Evolutionary conservation across 192 early-diverging fungal genomes (phyloP).

Genomic region (Podila epicladia): DNA sequence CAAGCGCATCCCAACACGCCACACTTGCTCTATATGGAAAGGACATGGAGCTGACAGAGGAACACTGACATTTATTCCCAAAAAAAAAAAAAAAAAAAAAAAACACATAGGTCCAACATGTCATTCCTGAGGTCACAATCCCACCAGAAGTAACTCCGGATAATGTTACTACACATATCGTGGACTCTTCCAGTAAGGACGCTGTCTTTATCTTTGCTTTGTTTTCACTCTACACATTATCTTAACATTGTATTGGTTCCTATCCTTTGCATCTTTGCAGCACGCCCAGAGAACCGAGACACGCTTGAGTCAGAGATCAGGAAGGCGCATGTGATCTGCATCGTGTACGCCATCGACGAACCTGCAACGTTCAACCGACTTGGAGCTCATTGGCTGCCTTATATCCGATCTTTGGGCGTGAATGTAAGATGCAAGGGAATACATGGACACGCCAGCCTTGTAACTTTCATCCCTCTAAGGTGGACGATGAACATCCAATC

Average conservation of each 20-base stretch:
- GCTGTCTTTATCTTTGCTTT: background rate
- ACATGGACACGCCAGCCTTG: background rate
- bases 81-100: no score
- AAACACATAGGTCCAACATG: constrained; percentile 85
- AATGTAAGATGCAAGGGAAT: constrained; percentile 69
- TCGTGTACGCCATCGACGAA: constrained; percentile 94
- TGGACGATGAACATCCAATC: background rate
- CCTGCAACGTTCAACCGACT: constrained; percentile 87
- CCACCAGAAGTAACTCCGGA: constrained; percentile 98
- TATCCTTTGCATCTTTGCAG: constrained; percentile 52
- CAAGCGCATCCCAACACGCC: background rate
- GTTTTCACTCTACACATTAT: background rate
- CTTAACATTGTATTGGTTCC: background rate
- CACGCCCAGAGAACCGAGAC: constrained; percentile 88
- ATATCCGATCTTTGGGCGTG: constrained; percentile 89
- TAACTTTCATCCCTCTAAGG: background rate
- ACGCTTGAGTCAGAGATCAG: constrained; percentile 92
- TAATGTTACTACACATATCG: constrained; percentile 96
- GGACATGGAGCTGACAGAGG: no score
- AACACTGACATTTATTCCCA: background rate
- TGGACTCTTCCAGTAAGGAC: constrained; percentile 90
- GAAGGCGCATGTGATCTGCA: constrained; percentile 98
- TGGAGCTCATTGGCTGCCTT: constrained; percentile 92
- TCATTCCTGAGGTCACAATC: constrained; percentile 99
- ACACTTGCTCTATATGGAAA: background rate